Evolutionary conservation across 2,329 filamentous ascomycete genomes (phyloP).

Genomic region (Thyridium curvatum): DNA sequence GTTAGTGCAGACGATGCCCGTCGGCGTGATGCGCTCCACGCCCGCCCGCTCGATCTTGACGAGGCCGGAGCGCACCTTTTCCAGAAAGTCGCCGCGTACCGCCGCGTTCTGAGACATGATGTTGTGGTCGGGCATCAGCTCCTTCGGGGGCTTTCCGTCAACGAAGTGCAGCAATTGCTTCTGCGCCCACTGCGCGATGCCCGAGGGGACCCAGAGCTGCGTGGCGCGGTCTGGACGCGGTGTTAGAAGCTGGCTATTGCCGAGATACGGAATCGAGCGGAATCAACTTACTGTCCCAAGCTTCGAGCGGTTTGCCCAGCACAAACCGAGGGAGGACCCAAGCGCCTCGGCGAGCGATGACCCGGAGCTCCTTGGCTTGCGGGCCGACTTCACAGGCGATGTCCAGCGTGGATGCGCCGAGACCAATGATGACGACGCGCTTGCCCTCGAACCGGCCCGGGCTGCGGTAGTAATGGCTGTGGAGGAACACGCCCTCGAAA

Average conservation of each 20-base stretch:
- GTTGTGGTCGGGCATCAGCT: conserved; percentile 23
- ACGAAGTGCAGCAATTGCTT: conserved; percentile 20
- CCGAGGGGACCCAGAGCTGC: conserved; percentile 19
- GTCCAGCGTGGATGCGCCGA: conserved; percentile 31
- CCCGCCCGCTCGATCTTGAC: conserved; percentile 23
- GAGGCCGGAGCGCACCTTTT: conserved; percentile 21
- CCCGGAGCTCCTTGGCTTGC: conserved; percentile 23
- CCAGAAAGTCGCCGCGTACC: conserved; percentile 22
- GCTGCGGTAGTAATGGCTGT: conserved; percentile 28
- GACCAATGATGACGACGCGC: conserved; percentile 26
- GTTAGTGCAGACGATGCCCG: conserved; percentile 18
- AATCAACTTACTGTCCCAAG: conserved; percentile 26
- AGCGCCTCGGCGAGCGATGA: conserved; percentile 28
- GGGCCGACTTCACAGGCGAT: conserved; percentile 27
- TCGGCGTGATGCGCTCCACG: conserved; percentile 20
- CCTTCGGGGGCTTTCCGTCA: conserved; percentile 20
- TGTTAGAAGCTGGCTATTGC: neutral
- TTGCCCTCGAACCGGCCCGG: conserved; percentile 26
- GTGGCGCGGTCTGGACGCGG: conserved; percentile 16
- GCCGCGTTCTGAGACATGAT: conserved; percentile 26
- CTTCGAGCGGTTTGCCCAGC: conserved; percentile 26
- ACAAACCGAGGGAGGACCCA: conserved; percentile 30
- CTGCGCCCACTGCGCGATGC: conserved; percentile 20
- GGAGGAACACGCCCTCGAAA: conserved; percentile 26
- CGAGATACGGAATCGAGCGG: neutral